Base-by-base conservation (phyloP, 2,329 filamentous ascomycete species). In the Sclerotinia subarctica region DNA sequence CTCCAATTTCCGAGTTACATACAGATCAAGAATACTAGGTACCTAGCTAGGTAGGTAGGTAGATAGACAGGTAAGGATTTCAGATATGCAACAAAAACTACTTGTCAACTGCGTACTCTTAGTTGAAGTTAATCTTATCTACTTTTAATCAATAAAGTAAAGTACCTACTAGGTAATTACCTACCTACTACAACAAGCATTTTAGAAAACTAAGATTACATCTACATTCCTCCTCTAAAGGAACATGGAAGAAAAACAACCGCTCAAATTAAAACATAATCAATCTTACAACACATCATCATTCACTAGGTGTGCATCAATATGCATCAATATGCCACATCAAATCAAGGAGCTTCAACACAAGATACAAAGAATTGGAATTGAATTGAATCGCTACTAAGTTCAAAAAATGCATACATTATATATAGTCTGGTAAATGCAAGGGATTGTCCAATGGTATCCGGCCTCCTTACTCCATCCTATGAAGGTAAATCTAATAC, bases 401-500 rank as follows among this genome's bases (percentile, higher is more conserved):
- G 29, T 49, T 47, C 42, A 51, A 62, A 51, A 59, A 46, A 46
- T 62, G 46, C 29, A 51, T 62, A 62, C 29, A 62, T 62, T 62
- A 62, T 57, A 24, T 57, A 38, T 38, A 51, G 38, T 21, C 38
- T 49, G 59, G 29, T n/a, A 62, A 62, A 51, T 51, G 59, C 29
- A 26, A 62, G 29, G 58, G 24, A 62, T 35, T 51, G 15, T 19
- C 46, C 59, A 51, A 49, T 62, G 59, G 59, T 62, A 62, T 62
- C 59, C 59, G 24, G 29, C 32, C 46, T 49, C 58, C 58, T 19
- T 38, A 62, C 60, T 64, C 60, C 35, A 44, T 64, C 47, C 19
- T n/a, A 32, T 54, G 32, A 52, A 64, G 60, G 51, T 62, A 38
- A 21, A 62, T 62, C 59, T 44, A 64, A 54, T 64, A 26, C 21